phyloP scores from a whole-genome alignment of 2,329 filamentous ascomycete species.

The Ploettnerulaceae sp. region DNA sequence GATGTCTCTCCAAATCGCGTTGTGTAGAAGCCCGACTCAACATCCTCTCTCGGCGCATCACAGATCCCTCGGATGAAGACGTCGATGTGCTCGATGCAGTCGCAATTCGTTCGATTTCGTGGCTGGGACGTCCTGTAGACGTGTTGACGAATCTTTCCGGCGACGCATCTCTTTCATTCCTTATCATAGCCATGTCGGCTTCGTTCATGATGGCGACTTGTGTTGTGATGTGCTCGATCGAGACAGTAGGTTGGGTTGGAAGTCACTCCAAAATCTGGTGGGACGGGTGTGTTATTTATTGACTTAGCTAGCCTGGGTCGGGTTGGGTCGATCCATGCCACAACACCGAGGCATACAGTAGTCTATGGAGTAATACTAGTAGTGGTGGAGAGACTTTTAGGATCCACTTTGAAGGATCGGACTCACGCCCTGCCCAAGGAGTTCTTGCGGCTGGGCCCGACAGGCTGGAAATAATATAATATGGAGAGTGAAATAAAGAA shows the following conservation, averaged over 20 bases:
- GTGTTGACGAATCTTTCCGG: conserved; percentile 34
- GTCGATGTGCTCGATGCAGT: conserved; percentile 50
- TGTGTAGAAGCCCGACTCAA: conserved; percentile 62
- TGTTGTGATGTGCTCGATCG: background rate
- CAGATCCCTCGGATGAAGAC: conserved; percentile 39
- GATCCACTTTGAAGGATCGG: too few relatives aligned
- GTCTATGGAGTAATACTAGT: too few relatives aligned
- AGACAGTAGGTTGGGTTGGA: background rate
- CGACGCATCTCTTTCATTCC: conserved; percentile 48
- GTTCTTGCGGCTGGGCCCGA: too few relatives aligned
- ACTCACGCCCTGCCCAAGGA: too few relatives aligned
- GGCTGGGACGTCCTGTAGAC: conserved; percentile 35
- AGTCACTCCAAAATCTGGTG: too few relatives aligned
- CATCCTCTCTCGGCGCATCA: conserved; percentile 38
- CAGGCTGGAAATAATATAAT: too few relatives aligned
- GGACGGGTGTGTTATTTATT: too few relatives aligned
- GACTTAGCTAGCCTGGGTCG: too few relatives aligned
- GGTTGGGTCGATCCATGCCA: too few relatives aligned
- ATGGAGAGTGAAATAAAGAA: too few relatives aligned
- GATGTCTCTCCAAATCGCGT: conserved; percentile 63
- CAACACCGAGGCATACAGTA: too few relatives aligned
- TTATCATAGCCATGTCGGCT: conserved; percentile 26
- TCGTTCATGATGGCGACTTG: conserved; percentile 27
- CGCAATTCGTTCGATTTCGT: conserved; percentile 57
- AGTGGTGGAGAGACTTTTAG: too few relatives aligned